Percentiles rank a stretch among this genome's conserved stretches.
Conservation (phyloP, 129 eudicot species). For the Lonicera japonica region DNA sequence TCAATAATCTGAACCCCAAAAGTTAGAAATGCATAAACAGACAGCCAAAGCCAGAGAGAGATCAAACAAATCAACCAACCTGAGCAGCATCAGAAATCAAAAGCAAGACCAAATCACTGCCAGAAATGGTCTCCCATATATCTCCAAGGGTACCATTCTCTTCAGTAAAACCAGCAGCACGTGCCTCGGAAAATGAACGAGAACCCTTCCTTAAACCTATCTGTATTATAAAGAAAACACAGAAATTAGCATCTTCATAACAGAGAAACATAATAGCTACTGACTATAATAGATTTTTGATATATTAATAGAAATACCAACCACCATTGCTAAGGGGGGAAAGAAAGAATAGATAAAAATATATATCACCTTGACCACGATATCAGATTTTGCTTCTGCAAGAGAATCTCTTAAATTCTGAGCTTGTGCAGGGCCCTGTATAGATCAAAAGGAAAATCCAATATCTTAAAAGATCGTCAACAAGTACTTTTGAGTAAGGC, state of each 20-base stretch:
- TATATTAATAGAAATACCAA: too few relatives aligned
- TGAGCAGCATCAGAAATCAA: conserved; percentile 89
- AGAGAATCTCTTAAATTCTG: conserved; percentile 58
- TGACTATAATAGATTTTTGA: not conserved
- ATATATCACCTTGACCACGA: conserved; percentile 41
- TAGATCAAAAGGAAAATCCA: not conserved
- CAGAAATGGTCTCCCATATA: conserved; percentile 62
- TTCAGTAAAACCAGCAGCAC: conserved; percentile 79
- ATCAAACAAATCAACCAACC: conserved; percentile 30
- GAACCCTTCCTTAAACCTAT: conserved; percentile 90
- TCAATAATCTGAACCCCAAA: too few relatives aligned
- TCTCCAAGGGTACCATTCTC: conserved; percentile 87
- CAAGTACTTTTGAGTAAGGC: too few relatives aligned
- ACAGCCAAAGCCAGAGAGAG: too few relatives aligned
- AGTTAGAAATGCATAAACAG: too few relatives aligned
- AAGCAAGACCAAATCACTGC: conserved; percentile 78
- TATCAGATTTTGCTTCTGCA: conserved; percentile 47
- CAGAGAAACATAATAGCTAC: too few relatives aligned
- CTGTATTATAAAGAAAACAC: conserved; percentile 22
- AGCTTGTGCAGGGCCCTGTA: conserved; percentile 66
- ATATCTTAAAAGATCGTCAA: not conserved
- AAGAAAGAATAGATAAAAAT: not conserved
- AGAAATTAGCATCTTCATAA: not conserved
- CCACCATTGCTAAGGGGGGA: too few relatives aligned
- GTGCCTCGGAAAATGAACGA: conserved; percentile 80